Conservation (phyloP, 192 early-diverging fungal genomes). For the Podila epicladia region DNA sequence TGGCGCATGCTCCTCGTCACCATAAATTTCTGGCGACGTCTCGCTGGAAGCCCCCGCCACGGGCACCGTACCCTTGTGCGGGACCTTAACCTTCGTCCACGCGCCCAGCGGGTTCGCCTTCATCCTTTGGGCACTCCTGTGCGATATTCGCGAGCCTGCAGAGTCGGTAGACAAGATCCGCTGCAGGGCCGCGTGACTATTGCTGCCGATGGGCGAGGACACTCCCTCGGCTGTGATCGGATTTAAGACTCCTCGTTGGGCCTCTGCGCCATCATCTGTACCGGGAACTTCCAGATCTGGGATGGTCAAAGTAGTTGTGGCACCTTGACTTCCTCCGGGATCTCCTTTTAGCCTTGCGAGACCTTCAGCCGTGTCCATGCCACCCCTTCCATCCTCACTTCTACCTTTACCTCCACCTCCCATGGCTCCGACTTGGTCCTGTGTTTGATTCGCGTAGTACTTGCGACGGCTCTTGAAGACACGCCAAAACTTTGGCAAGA, state of each 20-base stretch:
- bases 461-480: conserved; percentile 10
- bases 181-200: background rate
- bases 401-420: background rate
- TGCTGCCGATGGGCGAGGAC: too few species aligned
- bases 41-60: background rate
- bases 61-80: background rate
- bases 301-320: background rate
- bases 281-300: background rate
- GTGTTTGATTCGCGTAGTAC: background rate
- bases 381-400: conserved; percentile 1
- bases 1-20: background rate
- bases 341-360: conserved; percentile 9
- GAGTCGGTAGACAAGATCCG: background rate
- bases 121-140: background rate
- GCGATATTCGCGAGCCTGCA: background rate
- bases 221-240: background rate
- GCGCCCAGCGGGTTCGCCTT: conserved; percentile 6
- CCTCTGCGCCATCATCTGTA: too few species aligned
- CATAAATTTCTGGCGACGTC: background rate
- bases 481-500: conserved; percentile 26
- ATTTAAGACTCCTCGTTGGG: background rate
- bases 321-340: background rate
- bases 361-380: background rate
- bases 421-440: background rate
- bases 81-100: conserved; percentile 6